These are phyloP conservation scores for Neostapfia colusana DNA, from an alignment of 176 grass and related monocot species.

Conservation along the genomic window DNA sequence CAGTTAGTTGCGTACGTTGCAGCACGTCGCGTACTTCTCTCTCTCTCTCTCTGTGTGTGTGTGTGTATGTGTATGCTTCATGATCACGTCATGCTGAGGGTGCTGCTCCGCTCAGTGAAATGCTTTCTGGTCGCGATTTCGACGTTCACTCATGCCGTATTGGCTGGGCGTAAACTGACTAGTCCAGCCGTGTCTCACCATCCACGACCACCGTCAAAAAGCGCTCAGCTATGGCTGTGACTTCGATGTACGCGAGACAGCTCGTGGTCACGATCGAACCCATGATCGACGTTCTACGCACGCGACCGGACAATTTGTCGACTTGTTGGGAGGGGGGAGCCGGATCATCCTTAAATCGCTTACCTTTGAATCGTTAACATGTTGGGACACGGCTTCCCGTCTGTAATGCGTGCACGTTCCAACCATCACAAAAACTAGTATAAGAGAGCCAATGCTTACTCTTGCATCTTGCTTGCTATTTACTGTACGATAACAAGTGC, in stretches of 20 bases:
- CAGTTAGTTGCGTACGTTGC: background rate
- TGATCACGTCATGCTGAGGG: constrained; percentile 52
- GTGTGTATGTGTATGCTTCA: constrained; percentile 26
- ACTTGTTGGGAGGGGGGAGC: background rate
- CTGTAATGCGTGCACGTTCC: constrained; percentile 37
- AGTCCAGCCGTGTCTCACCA: background rate
- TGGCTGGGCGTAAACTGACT: background rate
- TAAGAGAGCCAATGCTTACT: background rate
- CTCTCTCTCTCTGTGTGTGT: no score
- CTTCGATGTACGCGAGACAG: background rate
- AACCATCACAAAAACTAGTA: background rate
- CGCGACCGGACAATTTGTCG: background rate
- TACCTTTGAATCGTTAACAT: constrained; percentile 32
- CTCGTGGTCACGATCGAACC: constrained; percentile 3
- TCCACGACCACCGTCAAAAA: background rate
- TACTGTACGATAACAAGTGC: background rate
- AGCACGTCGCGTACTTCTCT: no score
- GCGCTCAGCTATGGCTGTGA: background rate
- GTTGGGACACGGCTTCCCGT: background rate
- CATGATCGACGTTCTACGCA: background rate
- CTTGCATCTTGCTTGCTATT: background rate
- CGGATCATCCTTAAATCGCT: constrained; percentile 9
- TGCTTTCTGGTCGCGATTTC: background rate
- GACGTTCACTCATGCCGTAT: background rate
- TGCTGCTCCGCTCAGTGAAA: background rate